phyloP scores from a whole-genome alignment of 2,329 filamentous ascomycete species.

The Aspergillus oerlinghausenensis region DNA sequence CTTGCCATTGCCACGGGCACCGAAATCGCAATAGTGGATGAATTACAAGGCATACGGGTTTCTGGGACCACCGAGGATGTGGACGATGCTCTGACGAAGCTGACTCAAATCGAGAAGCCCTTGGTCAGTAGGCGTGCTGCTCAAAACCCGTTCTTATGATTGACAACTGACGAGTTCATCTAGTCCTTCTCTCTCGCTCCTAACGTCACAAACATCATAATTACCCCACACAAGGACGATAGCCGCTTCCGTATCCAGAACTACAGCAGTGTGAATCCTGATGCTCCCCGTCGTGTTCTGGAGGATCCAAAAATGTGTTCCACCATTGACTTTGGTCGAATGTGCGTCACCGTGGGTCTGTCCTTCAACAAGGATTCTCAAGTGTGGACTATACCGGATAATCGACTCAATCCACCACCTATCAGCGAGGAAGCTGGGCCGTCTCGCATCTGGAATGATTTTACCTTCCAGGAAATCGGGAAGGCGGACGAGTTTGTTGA shows the following conservation, averaged over 20 bases:
- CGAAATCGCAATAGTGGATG: conserved; percentile 17
- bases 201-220: conserved; percentile 16
- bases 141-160: not conserved
- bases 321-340: conserved; percentile 14
- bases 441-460: conserved; percentile 30
- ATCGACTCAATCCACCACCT: conserved; percentile 15
- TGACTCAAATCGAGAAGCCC: conserved; percentile 23
- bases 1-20: conserved; percentile 26
- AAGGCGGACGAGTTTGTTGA: conserved; percentile 18
- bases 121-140: conserved; percentile 20
- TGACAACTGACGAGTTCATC: not conserved
- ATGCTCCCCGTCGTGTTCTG: conserved; percentile 19
- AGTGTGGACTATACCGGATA: conserved; percentile 9
- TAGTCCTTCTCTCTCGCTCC: conserved; percentile 19
- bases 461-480: conserved; percentile 29
- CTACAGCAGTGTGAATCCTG: conserved; percentile 16
- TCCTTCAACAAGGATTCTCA: conserved; percentile 14
- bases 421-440: conserved; percentile 15
- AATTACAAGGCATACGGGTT: conserved; percentile 22
- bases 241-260: conserved; percentile 14
- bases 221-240: conserved; percentile 4
- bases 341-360: conserved; percentile 20
- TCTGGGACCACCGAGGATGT: conserved; percentile 21
- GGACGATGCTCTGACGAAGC: conserved; percentile 24
- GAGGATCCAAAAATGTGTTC: conserved; percentile 13